Conservation (phyloP, 2,329 filamentous ascomycete genomes). For the Fusarium albosuccineum region DNA sequence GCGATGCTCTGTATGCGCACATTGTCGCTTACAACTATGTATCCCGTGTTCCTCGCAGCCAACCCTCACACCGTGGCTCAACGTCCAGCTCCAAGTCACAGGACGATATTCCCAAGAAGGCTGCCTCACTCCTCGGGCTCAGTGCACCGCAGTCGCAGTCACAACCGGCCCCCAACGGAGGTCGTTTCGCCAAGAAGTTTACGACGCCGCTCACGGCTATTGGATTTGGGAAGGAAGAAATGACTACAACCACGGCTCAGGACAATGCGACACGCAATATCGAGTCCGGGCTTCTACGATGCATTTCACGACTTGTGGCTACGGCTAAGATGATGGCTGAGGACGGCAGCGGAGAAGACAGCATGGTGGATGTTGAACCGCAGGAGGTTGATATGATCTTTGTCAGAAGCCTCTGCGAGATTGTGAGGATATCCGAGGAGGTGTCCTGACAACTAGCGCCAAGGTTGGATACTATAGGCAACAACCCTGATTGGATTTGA, state of each 20-base stretch:
- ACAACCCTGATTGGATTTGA: constrained; percentile 3
- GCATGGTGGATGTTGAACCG: constrained; percentile 47
- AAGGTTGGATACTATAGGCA: constrained; percentile 3
- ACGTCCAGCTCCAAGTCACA: constrained; percentile 40
- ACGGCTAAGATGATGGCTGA: constrained; percentile 59
- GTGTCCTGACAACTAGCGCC: constrained; percentile 4
- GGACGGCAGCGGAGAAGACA: constrained; percentile 46
- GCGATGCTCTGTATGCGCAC: constrained; percentile 71
- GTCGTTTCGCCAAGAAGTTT: constrained; percentile 44
- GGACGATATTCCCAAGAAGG: constrained; percentile 64
- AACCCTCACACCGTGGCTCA: constrained; percentile 30
- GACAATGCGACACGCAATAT: constrained; percentile 59
- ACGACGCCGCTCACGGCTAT: constrained; percentile 45
- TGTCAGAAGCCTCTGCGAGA: constrained; percentile 58
- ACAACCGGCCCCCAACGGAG: constrained; percentile 35
- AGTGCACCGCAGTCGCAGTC: constrained; percentile 43
- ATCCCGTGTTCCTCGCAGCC: constrained; percentile 48
- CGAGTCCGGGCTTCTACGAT: constrained; percentile 63
- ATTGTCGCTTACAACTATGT: constrained; percentile 72
- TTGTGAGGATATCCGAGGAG: constrained; percentile 56
- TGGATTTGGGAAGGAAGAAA: constrained; percentile 45
- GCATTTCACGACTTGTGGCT: constrained; percentile 64
- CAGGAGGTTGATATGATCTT: constrained; percentile 54
- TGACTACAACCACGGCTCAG: constrained; percentile 37
- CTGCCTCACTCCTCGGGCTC: constrained; percentile 65